Evolutionary conservation across 768 basidiomycete species (phyloP), one percentile per base, ranked within the genome.

Genomic region (Podaxis rugospora): DNA sequence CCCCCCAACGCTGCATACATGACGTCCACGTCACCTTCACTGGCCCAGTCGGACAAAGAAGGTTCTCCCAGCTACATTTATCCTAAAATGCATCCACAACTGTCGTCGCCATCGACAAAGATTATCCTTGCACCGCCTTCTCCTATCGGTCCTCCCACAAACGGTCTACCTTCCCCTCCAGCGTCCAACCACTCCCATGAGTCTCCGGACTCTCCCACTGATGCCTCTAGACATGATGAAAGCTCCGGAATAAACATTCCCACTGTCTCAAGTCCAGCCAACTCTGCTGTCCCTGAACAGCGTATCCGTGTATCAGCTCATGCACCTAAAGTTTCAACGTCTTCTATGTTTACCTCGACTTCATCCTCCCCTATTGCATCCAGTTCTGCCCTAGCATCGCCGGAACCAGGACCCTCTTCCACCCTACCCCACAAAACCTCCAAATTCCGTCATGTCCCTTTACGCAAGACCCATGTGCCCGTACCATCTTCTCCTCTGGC

Each of bases 341-440:
- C 46, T 39, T 55, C 61, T 40, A 37, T 27, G 25, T 10, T 53
- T 16, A 35, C 55, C 35, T 42, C 55, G 2, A 36, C 59, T 37
- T 50, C 59, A 18, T 59, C 51, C 37, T 53, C 64, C 13, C 35
- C 44, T n/a, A 7, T 35, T 23, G 57, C 47, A 2, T 52, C 62
- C 6, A 40, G 55, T 25, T 56, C 64, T 27, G 10, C 42, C 14
- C 28, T 42, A n/a, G 16, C 59, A 32, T 36, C 51, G 21, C 39
- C 59, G n/a, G 21, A 42, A 50, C 40, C 46, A 51, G 42, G 39
- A 6, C 55, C 65, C 10, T n/a, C 46, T 18, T 49, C 61, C 32
- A 68, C 53, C n/a, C 78, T 73, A 62, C 49, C 23, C 64, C 75
- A 1, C 80, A 81, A 1, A 82, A 80, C 0, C 83, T 84, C 67